Evolutionary conservation across 1,284 basidiomycete species (phyloP).

Genomic region (Boletus semigastroideus): DNA sequence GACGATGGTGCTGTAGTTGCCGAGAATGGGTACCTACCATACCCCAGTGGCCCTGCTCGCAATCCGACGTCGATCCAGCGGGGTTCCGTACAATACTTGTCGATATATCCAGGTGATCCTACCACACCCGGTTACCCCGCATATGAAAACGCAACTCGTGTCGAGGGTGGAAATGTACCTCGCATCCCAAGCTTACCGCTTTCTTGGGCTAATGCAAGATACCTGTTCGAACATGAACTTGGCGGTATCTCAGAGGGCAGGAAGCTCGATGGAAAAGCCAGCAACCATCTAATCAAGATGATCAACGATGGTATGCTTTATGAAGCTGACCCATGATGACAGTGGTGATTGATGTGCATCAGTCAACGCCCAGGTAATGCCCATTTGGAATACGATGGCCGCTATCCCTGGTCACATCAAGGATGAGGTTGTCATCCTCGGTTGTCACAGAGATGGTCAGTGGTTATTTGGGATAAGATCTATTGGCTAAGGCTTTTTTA

Average conservation of each 20-base stretch:
- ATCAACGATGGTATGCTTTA: conserved; percentile 57
- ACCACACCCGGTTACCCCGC: conserved; percentile 87
- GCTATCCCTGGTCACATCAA: conserved; percentile 86
- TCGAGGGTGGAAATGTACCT: conserved; percentile 71
- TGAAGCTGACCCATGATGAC: conserved; percentile 2
- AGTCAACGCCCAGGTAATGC: conserved; percentile 79
- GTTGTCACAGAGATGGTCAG: conserved; percentile 84
- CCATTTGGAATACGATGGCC: conserved; percentile 88
- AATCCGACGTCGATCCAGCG: conserved; percentile 85
- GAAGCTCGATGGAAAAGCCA: conserved; percentile 48
- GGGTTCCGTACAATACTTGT: conserved; percentile 84
- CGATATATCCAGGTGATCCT: conserved; percentile 81
- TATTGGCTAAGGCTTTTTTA: conserved; percentile 26
- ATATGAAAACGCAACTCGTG: conserved; percentile 79
- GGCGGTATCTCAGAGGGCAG: conserved; percentile 35
- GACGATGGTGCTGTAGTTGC: conserved; percentile 85
- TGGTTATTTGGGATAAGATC: conserved; percentile 5
- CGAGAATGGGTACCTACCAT: conserved; percentile 73
- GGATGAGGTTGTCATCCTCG: conserved; percentile 84
- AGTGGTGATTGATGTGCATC: conserved; percentile 7
- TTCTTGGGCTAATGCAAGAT: conserved; percentile 68
- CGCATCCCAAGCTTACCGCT: conserved; percentile 81
- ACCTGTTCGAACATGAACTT: conserved; percentile 58
- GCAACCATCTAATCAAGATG: conserved; percentile 50
- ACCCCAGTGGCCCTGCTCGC: conserved; percentile 87